A percentile compares a stretch with the other conserved stretches of the same genome.
Conservation (phyloP, 176 grass and related monocot species). For the Panicum miliaceum region DNA sequence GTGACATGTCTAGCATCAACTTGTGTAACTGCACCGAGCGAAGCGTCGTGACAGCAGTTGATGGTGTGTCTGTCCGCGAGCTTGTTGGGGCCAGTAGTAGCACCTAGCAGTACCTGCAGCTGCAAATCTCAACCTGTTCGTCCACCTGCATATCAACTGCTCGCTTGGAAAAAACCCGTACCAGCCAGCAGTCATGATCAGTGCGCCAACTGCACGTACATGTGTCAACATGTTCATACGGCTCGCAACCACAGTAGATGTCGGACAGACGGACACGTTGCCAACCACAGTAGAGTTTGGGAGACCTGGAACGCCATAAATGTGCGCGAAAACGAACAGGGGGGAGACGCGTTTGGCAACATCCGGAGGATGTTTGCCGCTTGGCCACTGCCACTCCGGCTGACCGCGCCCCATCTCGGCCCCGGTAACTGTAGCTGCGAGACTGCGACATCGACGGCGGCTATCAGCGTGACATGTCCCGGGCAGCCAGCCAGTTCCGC, state of each 20-base stretch:
- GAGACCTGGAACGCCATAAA: slow-evolving; percentile 23
- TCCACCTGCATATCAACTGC: slow-evolving; percentile 1
- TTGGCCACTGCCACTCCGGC: slow-evolving; percentile 23
- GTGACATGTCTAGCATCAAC: background rate
- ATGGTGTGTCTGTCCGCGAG: no score
- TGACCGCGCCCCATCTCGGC: background rate
- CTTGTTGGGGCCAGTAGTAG: background rate
- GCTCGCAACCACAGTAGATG: background rate
- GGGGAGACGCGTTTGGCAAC: slow-evolving; percentile 3
- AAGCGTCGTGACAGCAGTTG: background rate
- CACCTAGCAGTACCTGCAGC: background rate
- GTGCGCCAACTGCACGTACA: background rate
- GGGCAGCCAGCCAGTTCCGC: background rate
- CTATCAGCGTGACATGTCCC: background rate
- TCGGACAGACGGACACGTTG: background rate
- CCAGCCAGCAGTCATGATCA: background rate
- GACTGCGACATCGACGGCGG: background rate
- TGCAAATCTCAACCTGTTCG: background rate
- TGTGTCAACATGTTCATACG: background rate
- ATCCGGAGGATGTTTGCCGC: slow-evolving; percentile 18
- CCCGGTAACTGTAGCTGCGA: background rate
- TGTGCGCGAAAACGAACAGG: background rate
- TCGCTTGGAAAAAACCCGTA: background rate
- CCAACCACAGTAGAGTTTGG: slow-evolving; percentile 13
- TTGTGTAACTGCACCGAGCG: no score